Percentiles rank a stretch among this genome's conserved stretches.
Conservation (phyloP, 768 basidiomycete species). For the Tylopilus sp. region DNA sequence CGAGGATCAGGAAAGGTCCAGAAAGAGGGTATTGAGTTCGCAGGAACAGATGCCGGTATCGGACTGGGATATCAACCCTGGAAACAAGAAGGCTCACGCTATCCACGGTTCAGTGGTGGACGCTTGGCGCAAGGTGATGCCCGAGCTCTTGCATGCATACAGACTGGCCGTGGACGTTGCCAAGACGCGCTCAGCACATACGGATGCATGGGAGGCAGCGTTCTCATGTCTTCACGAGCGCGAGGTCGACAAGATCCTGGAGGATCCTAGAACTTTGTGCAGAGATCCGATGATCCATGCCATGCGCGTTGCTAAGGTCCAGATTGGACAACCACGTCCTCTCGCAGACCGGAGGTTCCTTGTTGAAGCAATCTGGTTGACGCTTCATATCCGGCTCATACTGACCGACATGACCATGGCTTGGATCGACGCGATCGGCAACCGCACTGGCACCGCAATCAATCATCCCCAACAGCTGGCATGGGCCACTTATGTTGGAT, state of each 20-base stretch:
- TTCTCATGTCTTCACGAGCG: slow-evolving; percentile 47
- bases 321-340: slow-evolving; percentile 56
- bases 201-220: slow-evolving; percentile 58
- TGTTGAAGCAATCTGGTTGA: slow-evolving; percentile 58
- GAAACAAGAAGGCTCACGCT: slow-evolving; percentile 21
- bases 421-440: slow-evolving; percentile 37
- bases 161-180: slow-evolving; percentile 38
- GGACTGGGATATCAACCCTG: slow-evolving; percentile 28
- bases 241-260: slow-evolving; percentile 37
- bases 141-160: slow-evolving; percentile 39
- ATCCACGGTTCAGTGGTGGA: slow-evolving; percentile 30
- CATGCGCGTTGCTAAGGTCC: slow-evolving; percentile 46
- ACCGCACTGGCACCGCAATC: slow-evolving; percentile 12
- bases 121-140: slow-evolving; percentile 40
- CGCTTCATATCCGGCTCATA: slow-evolving; percentile 50
- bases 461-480: slow-evolving; percentile 28
- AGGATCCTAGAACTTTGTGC: slow-evolving; percentile 35
- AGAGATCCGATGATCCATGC: slow-evolving; percentile 45
- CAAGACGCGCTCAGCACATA: slow-evolving; percentile 50
- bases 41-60: slow-evolving; percentile 22
- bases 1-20: too few relatives aligned
- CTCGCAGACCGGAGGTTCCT: slow-evolving; percentile 56
- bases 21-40: slow-evolving; percentile 10
- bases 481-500: slow-evolving; percentile 48
- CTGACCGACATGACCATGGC: slow-evolving; percentile 42